A percentile compares a stretch with the other conserved stretches of the same genome.
Conservation (phyloP, 75 land plant species). For the Chamaecyparis obtusa region DNA sequence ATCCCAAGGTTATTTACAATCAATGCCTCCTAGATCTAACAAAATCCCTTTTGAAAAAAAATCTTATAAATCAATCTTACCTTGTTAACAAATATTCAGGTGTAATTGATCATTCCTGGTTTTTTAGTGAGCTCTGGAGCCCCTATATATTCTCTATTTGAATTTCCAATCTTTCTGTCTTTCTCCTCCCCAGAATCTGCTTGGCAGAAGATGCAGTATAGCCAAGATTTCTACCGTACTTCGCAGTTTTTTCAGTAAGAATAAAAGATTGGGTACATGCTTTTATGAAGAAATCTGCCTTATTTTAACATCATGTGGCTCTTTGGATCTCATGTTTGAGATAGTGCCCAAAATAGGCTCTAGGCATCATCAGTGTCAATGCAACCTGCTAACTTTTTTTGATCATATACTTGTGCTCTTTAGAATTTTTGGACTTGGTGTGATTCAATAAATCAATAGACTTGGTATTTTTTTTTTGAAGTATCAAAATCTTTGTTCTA, state of each 20-base stretch:
- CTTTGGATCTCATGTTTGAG: not conserved
- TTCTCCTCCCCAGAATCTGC: not conserved
- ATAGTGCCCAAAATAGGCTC: not conserved
- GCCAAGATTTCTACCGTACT: not conserved
- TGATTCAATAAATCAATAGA: not conserved
- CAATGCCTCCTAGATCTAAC: not conserved
- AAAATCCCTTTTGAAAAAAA: not conserved
- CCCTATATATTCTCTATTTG: not conserved
- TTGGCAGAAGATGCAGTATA: not conserved
- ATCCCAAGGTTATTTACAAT: not conserved
- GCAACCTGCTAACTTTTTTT: not conserved
- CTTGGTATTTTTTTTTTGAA: not conserved
- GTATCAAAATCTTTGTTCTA: no score
- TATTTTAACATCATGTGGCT: not conserved
- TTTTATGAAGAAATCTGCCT: not conserved
- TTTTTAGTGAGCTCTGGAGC: not conserved
- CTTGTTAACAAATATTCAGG: not conserved
- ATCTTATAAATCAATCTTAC: not conserved
- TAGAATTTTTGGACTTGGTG: not conserved
- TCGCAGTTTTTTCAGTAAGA: not conserved
- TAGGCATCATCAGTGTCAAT: not conserved
- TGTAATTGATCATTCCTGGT: not conserved
- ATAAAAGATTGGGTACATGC: not conserved
- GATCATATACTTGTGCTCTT: not conserved
- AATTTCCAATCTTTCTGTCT: not conserved